Evolutionary conservation across 257 asterid species (phyloP), one percentile per base, ranked within the genome.

Genomic region (Nicotiana sylvestris): DNA sequence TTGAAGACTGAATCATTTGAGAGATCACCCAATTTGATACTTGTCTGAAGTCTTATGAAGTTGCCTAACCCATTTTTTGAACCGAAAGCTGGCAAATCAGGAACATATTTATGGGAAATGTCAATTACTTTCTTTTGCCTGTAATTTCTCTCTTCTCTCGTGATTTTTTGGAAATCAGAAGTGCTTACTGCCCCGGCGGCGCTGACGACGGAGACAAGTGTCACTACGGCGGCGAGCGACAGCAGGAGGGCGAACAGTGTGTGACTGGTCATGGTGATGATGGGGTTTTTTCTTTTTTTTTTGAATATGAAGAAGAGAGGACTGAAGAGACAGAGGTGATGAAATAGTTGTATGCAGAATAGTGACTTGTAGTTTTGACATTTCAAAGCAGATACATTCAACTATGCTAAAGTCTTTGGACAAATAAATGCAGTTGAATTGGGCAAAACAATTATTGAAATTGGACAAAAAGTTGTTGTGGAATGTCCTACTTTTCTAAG

Each of bases 21-120:
- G 1, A n/a, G 4, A 8, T 55, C 3, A 9, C 69, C 69, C 15
- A 10, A 3, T 21, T 30, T 17, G 15, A 81, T 32, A 21, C 33
- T 29, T 7, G 55, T 67, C 51, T 27, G 27, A 53, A n/a, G 56
- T 39, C 2, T 81, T 29, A 35, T 55, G 58, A 67, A 81, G 18
- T 16, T 33, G 3, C 84, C 84, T 27, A 81, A 10, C 16, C 84
- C 80, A 3, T 11, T 18, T 35, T 57, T 39, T 2, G 80, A 81
- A 81, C n/a, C 84, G 35, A 32, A 81, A 51, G 62, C 15, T 29
- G 80, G 84, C 69, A 67, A 18, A 27, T 43, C 58, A 55, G 80
- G 84, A 67, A 55, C 84, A 35, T 81, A 81, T 56, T 67, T 61
- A 39, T 66, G 68, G 2, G 57, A 51, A 11, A 81, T 81, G 69